These are phyloP conservation scores for Spiraea crenata DNA, from an alignment of 331 rosid genomes.

Conservation along the genomic window DNA sequence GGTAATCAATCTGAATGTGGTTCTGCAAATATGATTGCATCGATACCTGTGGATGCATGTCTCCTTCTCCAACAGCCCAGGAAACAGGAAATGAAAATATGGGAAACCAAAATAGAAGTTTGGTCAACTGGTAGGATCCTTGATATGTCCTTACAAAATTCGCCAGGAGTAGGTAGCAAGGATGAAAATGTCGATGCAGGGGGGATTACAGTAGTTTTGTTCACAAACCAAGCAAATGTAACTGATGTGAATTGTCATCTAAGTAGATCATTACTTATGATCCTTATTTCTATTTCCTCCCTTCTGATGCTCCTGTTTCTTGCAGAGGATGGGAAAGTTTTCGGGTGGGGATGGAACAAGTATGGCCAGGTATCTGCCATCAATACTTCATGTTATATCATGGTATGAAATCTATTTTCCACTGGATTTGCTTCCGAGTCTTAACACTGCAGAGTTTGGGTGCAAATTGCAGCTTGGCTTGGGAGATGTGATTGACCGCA, in stretches of 20 bases:
- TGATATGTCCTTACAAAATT: not conserved
- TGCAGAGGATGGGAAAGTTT: slow-evolving; percentile 69
- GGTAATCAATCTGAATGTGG: not conserved
- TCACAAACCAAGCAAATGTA: not conserved
- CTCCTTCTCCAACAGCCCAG: not conserved
- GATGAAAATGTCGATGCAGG: not conserved
- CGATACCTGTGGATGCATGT: not conserved
- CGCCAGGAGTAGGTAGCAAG: not conserved
- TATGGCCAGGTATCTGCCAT: slow-evolving; percentile 72
- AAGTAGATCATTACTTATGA: not conserved
- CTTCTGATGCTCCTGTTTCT: slow-evolving; percentile 31
- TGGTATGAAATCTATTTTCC: not conserved
- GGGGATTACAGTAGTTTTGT: not conserved
- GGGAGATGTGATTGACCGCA: slow-evolving; percentile 88
- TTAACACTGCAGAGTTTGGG: slow-evolving; percentile 5
- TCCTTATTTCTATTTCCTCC: not conserved
- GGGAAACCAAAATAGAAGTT: not conserved
- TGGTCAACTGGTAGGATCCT: not conserved
- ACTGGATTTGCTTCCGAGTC: not conserved
- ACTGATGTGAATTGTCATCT: not conserved
- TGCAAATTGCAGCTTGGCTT: slow-evolving; percentile 71
- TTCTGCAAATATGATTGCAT: not conserved
- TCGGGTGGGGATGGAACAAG: slow-evolving; percentile 99
- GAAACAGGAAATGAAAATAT: not conserved
- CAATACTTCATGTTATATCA: not conserved